A percentile compares a stretch with the other conserved stretches of the same genome.
Evolutionary conservation across 495 filamentous ascomycete genomes (phyloP).

Genomic region (Cercophora scortea): DNA sequence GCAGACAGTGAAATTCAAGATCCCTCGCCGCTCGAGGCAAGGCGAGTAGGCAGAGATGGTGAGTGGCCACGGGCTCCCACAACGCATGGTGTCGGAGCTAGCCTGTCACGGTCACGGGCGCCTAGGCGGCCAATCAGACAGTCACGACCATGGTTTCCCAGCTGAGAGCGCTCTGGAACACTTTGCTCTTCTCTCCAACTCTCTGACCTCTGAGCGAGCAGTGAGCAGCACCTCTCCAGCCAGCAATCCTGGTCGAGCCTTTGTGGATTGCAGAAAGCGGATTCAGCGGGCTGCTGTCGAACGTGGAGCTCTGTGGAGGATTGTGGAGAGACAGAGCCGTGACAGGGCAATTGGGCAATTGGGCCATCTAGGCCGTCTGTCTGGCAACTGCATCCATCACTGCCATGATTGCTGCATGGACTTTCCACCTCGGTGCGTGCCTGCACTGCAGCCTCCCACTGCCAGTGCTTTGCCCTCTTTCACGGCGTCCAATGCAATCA

Average conservation of each 20-base stretch:
- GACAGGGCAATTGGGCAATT: slow-evolving; percentile 17
- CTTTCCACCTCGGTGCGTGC: too few relatives aligned
- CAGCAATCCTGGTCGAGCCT: not conserved
- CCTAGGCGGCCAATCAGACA: slow-evolving; percentile 35
- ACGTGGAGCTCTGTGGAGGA: not conserved
- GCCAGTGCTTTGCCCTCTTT: not conserved
- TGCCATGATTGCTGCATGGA: too few relatives aligned
- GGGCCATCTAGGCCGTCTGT: not conserved
- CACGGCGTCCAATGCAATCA: slow-evolving; percentile 6
- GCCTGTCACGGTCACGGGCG: slow-evolving; percentile 33
- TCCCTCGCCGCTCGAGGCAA: not conserved
- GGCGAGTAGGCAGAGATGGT: slow-evolving; percentile 6
- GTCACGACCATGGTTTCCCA: slow-evolving; percentile 10
- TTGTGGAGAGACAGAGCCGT: slow-evolving; percentile 6
- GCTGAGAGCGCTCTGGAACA: slow-evolving; percentile 5
- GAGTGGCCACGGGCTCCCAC: slow-evolving; percentile 7
- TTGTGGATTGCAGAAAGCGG: too few relatives aligned
- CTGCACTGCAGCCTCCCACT: too few relatives aligned
- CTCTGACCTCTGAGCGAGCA: not conserved
- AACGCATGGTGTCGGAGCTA: slow-evolving; percentile 1
- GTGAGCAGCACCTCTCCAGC: not conserved
- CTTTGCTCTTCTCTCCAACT: too few relatives aligned
- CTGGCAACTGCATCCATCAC: too few relatives aligned
- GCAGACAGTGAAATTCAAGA: too few relatives aligned
- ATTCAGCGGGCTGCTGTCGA: too few relatives aligned